A percentile compares a stretch with the other conserved stretches of the same genome.
Conservation (phyloP, 1,284 basidiomycete species). For the Lignosus rhinocerotis region DNA sequence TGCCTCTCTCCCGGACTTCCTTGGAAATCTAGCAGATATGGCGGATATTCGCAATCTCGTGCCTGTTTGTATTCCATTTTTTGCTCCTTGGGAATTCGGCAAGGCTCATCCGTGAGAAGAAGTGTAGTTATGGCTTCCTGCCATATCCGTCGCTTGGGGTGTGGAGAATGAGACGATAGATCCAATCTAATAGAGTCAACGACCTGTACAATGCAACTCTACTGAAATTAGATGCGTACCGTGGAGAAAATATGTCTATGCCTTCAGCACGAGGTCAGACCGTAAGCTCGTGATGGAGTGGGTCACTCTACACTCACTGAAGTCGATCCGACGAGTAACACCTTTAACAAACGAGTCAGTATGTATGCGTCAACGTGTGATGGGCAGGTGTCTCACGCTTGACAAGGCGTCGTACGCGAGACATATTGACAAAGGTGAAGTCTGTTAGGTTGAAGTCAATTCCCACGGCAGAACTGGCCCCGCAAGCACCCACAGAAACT, state of each 20-base stretch:
- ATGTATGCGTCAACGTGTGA: background rate
- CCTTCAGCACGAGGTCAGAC: constrained; percentile 37
- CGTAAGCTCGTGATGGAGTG: background rate
- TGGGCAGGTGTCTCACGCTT: constrained; percentile 45
- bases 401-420: constrained; percentile 50
- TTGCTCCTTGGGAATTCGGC: constrained; percentile 62
- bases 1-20: constrained; percentile 74
- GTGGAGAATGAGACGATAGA: constrained; percentile 58
- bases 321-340: constrained; percentile 67
- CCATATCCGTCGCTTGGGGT: constrained; percentile 78
- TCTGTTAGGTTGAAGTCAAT: constrained; percentile 39
- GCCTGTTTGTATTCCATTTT: constrained; percentile 62
- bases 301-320: constrained; percentile 49
- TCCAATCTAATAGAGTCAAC: constrained; percentile 49
- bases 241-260: constrained; percentile 80
- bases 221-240: constrained; percentile 35
- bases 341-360: constrained; percentile 37
- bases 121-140: constrained; percentile 77
- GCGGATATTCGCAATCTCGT: constrained; percentile 62
- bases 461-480: background rate
- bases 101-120: constrained; percentile 60
- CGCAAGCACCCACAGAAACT: constrained; percentile 50
- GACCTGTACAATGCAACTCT: background rate
- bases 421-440: constrained; percentile 61
- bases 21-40: constrained; percentile 70